Evolutionary conservation across 805 yeast genomes (phyloP).

Genomic region (Aciculoconidium aculeatum): DNA sequence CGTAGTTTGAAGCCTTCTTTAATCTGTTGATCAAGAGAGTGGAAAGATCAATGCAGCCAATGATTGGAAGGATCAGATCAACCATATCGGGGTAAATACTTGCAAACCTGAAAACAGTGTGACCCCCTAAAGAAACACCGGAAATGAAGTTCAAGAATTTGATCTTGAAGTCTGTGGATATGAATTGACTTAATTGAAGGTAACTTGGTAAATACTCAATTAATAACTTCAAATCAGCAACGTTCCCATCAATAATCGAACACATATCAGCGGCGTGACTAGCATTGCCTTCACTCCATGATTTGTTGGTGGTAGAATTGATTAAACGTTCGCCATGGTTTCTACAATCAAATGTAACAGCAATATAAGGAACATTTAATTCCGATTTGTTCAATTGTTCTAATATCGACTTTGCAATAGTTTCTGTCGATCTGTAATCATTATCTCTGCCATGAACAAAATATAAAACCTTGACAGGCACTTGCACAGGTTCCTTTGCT

Average conservation of each 20-base stretch:
- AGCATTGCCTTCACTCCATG: slow-evolving; percentile 44
- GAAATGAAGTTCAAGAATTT: slow-evolving; percentile 32
- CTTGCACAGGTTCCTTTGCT: slow-evolving; percentile 8
- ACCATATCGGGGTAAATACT: slow-evolving; percentile 31
- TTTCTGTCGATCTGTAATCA: slow-evolving; percentile 31
- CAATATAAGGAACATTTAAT: slow-evolving; percentile 31
- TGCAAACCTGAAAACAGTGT: slow-evolving; percentile 44
- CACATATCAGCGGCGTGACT: slow-evolving; percentile 49
- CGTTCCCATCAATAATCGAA: slow-evolving; percentile 42
- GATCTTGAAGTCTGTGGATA: slow-evolving; percentile 16
- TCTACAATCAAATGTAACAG: slow-evolving; percentile 47
- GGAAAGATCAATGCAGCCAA: slow-evolving; percentile 45
- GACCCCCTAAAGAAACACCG: slow-evolving; percentile 57
- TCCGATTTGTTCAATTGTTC: slow-evolving; percentile 18
- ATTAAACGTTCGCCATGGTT: slow-evolving; percentile 50
- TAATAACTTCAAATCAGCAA: slow-evolving; percentile 38
- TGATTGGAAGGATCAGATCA: slow-evolving; percentile 40
- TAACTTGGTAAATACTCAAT: slow-evolving; percentile 41
- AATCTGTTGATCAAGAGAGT: slow-evolving; percentile 40
- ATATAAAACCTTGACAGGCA: slow-evolving; percentile 37
- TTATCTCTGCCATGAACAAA: slow-evolving; percentile 44
- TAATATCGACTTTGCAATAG: slow-evolving; percentile 34
- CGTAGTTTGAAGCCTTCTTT: slow-evolving; percentile 15
- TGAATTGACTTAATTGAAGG: slow-evolving; percentile 27
- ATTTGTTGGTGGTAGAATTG: slow-evolving; percentile 27